Percentiles rank a stretch among this genome's conserved stretches.
These are phyloP conservation scores for Neotropicomus parvogracilis DNA, from an alignment of 1,284 basidiomycete genomes.

Conservation along the genomic window DNA sequence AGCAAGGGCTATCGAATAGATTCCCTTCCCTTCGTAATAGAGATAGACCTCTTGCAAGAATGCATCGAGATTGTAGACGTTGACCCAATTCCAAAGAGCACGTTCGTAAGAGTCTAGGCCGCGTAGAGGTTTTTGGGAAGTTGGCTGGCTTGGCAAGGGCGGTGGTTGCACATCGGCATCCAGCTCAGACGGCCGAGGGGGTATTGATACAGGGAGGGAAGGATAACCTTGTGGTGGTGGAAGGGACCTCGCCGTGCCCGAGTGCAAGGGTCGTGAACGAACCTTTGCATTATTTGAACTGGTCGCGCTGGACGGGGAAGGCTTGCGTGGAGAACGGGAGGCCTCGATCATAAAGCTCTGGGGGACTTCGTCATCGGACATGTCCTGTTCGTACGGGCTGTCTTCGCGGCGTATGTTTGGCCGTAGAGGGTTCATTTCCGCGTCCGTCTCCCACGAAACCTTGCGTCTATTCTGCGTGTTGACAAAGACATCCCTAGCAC, in stretches of 20 bases:
- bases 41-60: conserved; percentile 94
- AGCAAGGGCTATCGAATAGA: conserved; percentile 89
- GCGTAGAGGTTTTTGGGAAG: conserved; percentile 50
- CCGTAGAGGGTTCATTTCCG: conserved; percentile 52
- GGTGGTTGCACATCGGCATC: conserved; percentile 36
- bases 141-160: conserved; percentile 22
- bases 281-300: conserved; percentile 39
- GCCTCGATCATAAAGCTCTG: conserved; percentile 81
- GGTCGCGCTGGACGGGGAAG: conserved; percentile 27
- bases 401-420: conserved; percentile 68
- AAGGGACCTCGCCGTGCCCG: conserved; percentile 41
- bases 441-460: conserved; percentile 50
- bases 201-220: conserved; percentile 42
- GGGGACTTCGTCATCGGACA: conserved; percentile 77
- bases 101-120: conserved; percentile 83
- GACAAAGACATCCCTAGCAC: conserved; percentile 22
- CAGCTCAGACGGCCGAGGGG: conserved; percentile 67
- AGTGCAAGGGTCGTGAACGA: conserved; percentile 44
- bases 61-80: conserved; percentile 92
- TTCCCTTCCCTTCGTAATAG: conserved; percentile 95
- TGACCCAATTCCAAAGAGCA: conserved; percentile 98
- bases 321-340: conserved; percentile 32
- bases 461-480: conserved; percentile 48
- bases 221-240: conserved; percentile 41
- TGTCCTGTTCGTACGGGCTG: conserved; percentile 52